Evolutionary conservation across 306 rosid genomes (phyloP).

Genomic region (Vachellia pachyceras): DNA sequence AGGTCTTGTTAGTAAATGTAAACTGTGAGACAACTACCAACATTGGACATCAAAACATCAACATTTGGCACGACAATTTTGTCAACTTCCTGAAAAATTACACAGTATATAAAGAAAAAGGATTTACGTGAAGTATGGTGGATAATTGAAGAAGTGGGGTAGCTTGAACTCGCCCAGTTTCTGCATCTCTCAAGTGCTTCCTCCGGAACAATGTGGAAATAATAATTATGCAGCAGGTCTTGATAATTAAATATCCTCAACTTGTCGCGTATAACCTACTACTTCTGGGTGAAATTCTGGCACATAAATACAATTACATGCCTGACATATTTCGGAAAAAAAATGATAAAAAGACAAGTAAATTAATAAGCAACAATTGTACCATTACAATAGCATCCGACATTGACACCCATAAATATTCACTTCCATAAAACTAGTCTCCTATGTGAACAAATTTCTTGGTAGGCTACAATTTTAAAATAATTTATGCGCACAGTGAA

Average conservation of each 20-base stretch:
- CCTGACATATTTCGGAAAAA: not conserved
- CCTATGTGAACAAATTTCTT: not conserved
- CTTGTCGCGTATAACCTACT: not conserved
- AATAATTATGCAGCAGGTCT: slow-evolving; percentile 1
- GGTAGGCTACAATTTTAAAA: not conserved
- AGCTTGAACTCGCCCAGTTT: slow-evolving; percentile 89
- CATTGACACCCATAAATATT: not conserved
- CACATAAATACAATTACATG: not conserved
- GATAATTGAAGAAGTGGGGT: slow-evolving; percentile 95
- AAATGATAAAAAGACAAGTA: not conserved
- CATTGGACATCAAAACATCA: not conserved
- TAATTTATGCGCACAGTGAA: not conserved
- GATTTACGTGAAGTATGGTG: slow-evolving; percentile 91
- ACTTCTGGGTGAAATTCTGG: not conserved
- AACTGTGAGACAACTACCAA: not conserved
- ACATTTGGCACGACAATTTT: not conserved
- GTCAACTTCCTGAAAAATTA: not conserved
- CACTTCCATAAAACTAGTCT: not conserved
- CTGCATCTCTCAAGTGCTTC: slow-evolving; percentile 63
- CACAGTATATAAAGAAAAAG: not conserved
- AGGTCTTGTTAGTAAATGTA: not conserved
- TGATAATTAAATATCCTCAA: not conserved
- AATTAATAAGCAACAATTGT: not conserved
- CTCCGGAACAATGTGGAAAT: not conserved
- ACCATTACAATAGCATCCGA: not conserved